Evolutionary conservation across 1,284 basidiomycete species (phyloP), one percentile per base, ranked within the genome.

Genomic region (Sanguinoderma infundibulare): DNA sequence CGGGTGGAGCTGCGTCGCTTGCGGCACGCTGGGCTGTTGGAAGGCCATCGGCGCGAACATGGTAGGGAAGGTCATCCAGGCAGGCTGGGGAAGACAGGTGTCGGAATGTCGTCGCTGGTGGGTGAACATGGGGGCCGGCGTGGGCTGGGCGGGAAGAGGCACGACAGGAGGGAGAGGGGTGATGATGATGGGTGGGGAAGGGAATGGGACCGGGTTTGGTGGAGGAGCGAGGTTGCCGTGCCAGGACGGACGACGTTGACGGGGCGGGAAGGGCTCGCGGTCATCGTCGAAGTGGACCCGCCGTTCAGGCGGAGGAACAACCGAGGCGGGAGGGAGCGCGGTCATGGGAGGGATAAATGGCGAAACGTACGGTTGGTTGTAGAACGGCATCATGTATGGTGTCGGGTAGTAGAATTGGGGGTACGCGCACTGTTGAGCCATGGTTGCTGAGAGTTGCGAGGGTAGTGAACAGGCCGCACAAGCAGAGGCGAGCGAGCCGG

Each of bases 1-100:
- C 2, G 86, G 86, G 66, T 82, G 79, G 53, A 84, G 75, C 40
- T 76, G 66, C 17, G 75, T 24, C 8, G n/a, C 50, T 44, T 14
- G 62, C 44, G 5, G 70, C 60, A 57, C 63, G 68, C 49, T 49
- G 60, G 24, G 51, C 51, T n/a, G n/a, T n/a, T 42, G 71, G 64
- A 63, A 71, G 55, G 64, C 28, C 56, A 65, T 64, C 36, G 40
- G 69, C 59, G 38, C 69, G 67, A n/a, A n/a, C 65, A 65, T 69
- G 5, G 69, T 57, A 28, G 70, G 62, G 49, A 60, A 72, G 5
- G 69, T 39, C 14, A 66, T 54, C 71, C 72, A 74, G 7, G 68
- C 64, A 5, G 72, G 67, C 28, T 65, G 63, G 3, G 72, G 70
- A 12, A 71, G 66, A 26, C 62, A 60, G 22, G 67, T 62, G 60